Base-by-base conservation (phyloP, 2,329 filamentous ascomycete species). In the Fusarium miscanthi region DNA sequence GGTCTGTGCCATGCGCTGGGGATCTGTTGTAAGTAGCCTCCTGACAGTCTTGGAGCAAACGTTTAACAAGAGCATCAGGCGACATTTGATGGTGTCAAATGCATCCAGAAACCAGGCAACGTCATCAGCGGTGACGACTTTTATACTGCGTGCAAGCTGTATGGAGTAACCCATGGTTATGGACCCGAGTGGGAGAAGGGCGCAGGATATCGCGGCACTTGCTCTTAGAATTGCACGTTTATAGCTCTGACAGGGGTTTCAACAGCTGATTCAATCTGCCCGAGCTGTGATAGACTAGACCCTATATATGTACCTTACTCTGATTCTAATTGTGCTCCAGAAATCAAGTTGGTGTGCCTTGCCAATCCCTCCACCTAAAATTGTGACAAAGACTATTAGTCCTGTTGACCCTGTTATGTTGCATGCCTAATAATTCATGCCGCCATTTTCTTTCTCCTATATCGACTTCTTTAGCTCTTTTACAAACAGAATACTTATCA, bases 21-120 rank as follows among this genome's bases (percentile, higher is more conserved):
- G 49, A 17, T 35, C 31, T 37, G n/a, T 52, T 12, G 49, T 52
- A 27, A 52, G 49, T 52, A 27, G 14, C 31, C 4, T 19, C 0
- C 37, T n/a, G 1, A 7, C 0, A 10, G 3, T 14, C 6, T 12
- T 21, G 12, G 19, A 8, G 8, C 5, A 19, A 11, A 21, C 8
- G 13, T 6, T 23, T 52, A 13, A 52, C 31, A 9, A 21, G 14
- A 35, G 12, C 13, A 52, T 16, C 31, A 37, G 49, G 49, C 49
- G 19, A 52, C 17, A 1, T 40, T 52, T 27, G 49, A 38, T n/a
- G 49, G 49, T 4, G 16, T 38, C 2, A 38, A 38, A 23, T 52
- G 49, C 31, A 52, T 52, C 4, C n/a, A 23, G 21, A 37, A 52
- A 8, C 30, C n/a, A 19, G 49, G 49, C 33, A 52, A 52, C 7